A percentile compares a stretch with the other conserved stretches of the same genome.
Evolutionary conservation across 441 rosid species (phyloP).

Genomic region (Eutrema salsugineum): DNA sequence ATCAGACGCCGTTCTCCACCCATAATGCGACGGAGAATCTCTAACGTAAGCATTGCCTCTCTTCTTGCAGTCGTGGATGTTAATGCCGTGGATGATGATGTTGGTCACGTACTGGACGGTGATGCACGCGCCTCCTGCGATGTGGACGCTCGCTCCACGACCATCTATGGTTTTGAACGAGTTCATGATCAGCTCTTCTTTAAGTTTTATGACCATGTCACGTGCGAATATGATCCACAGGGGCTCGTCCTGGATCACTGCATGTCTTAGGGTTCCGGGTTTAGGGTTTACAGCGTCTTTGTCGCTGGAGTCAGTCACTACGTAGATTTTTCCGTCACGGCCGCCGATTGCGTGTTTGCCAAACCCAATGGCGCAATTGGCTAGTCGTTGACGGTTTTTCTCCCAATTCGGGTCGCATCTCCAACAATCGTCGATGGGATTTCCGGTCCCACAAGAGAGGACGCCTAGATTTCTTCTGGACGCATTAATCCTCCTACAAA

Average conservation of each 20-base stretch:
- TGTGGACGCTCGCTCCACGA: slow-evolving; percentile 60
- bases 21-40: slow-evolving; percentile 67
- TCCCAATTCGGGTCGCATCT: slow-evolving; percentile 55
- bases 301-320: slow-evolving; percentile 49
- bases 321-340: slow-evolving; percentile 57
- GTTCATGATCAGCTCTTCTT: slow-evolving; percentile 68
- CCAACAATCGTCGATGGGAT: slow-evolving; percentile 75
- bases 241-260: slow-evolving; percentile 63
- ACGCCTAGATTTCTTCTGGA: slow-evolving; percentile 59
- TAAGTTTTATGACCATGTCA: slow-evolving; percentile 60
- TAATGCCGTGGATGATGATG: slow-evolving; percentile 58
- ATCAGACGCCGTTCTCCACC: slow-evolving; percentile 68
- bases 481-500: slow-evolving; percentile 30
- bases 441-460: slow-evolving; percentile 65
- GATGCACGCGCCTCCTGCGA: slow-evolving; percentile 62
- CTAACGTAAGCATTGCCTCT: slow-evolving; percentile 69
- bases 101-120: slow-evolving; percentile 61
- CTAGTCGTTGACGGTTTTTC: slow-evolving; percentile 43
- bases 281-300: slow-evolving; percentile 50
- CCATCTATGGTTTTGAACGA: slow-evolving; percentile 74
- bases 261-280: slow-evolving; percentile 67
- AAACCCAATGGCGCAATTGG: slow-evolving; percentile 60
- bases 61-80: slow-evolving; percentile 55
- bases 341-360: slow-evolving; percentile 71
- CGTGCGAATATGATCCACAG: slow-evolving; percentile 65